phyloP scores from a whole-genome alignment of 352 stramenopile genomes.

The Globisporangium nagaii region DNA sequence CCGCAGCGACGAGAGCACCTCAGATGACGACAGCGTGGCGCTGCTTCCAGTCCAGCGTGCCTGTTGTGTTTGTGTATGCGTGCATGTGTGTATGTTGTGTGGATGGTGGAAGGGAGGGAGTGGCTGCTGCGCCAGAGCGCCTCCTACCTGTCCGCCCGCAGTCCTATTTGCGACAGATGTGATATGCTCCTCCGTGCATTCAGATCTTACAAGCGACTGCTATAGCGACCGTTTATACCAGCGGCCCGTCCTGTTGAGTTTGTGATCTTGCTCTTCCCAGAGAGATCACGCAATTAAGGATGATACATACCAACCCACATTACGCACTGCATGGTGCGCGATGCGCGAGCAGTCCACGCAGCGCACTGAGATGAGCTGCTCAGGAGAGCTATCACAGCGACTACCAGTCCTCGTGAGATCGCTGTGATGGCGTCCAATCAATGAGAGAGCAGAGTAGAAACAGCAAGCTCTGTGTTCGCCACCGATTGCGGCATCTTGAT shows the following conservation, averaged over 20 bases:
- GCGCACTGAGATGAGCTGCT: too few relatives aligned
- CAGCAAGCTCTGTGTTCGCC: too few relatives aligned
- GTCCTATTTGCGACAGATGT: slow-evolving; percentile 85
- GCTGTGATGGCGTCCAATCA: too few relatives aligned
- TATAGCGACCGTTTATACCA: slow-evolving; percentile 84
- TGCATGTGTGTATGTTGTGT: slow-evolving; percentile 1
- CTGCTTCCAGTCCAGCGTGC: background rate
- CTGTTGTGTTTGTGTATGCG: background rate
- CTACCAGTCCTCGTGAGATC: too few relatives aligned
- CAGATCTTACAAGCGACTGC: slow-evolving; percentile 85
- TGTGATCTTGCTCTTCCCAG: slow-evolving; percentile 58
- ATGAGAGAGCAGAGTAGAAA: too few relatives aligned
- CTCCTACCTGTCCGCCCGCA: slow-evolving; percentile 34
- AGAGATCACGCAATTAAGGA: slow-evolving; percentile 78
- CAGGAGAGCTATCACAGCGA: too few relatives aligned
- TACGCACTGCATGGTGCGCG: background rate
- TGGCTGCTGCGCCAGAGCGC: too few relatives aligned
- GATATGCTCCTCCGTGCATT: slow-evolving; percentile 42
- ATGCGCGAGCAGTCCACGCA: too few relatives aligned
- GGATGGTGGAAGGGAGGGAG: too few relatives aligned
- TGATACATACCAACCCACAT: slow-evolving; percentile 32
- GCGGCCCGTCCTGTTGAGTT: slow-evolving; percentile 82
- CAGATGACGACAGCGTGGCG: background rate
- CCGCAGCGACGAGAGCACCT: background rate
- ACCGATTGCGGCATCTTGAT: too few relatives aligned